Percentiles rank a stretch among this genome's conserved stretches.
These are phyloP conservation scores for Megacollybia platyphylla DNA, from an alignment of 1,284 basidiomycete genomes.

Conservation along the genomic window DNA sequence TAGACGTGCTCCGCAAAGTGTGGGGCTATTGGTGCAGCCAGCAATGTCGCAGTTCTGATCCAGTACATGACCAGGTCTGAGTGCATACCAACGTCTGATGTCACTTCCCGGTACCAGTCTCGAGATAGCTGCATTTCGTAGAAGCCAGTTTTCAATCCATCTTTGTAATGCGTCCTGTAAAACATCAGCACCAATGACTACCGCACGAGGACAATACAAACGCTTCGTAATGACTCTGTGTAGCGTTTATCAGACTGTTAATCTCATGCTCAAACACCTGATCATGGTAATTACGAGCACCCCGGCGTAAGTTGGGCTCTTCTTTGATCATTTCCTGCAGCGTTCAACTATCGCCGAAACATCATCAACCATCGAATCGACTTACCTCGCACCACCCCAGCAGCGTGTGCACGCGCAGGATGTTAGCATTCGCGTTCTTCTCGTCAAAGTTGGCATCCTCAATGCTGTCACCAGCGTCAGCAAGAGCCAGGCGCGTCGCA, in stretches of 20 bases:
- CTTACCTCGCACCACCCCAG: constrained; percentile 85
- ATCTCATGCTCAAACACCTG: constrained; percentile 87
- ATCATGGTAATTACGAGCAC: constrained; percentile 70
- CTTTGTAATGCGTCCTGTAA: constrained; percentile 84
- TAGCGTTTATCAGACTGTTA: constrained; percentile 72
- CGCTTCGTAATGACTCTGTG: constrained; percentile 72
- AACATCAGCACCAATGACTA: constrained; percentile 1
- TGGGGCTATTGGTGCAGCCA: constrained; percentile 84
- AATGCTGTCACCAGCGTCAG: constrained; percentile 95
- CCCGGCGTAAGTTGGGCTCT: constrained; percentile 59
- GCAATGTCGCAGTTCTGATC: constrained; percentile 72
- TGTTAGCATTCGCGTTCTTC: constrained; percentile 96
- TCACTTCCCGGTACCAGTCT: constrained; percentile 96
- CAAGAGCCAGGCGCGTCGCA: constrained; percentile 84
- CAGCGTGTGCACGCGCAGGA: constrained; percentile 87
- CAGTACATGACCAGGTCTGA: constrained; percentile 66
- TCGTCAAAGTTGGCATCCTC: constrained; percentile 99
- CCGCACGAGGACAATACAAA: constrained; percentile 16
- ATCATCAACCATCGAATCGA: constrained; percentile 3
- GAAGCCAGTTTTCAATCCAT: constrained; percentile 90
- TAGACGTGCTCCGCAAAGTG: constrained; percentile 95
- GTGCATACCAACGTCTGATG: constrained; percentile 86
- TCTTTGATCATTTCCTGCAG: constrained; percentile 65
- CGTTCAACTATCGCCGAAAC: not conserved
- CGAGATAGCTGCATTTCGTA: constrained; percentile 90